Evolutionary conservation across 2,329 filamentous ascomycete genomes (phyloP).

Genomic region (Annulohypoxylon truncatum): DNA sequence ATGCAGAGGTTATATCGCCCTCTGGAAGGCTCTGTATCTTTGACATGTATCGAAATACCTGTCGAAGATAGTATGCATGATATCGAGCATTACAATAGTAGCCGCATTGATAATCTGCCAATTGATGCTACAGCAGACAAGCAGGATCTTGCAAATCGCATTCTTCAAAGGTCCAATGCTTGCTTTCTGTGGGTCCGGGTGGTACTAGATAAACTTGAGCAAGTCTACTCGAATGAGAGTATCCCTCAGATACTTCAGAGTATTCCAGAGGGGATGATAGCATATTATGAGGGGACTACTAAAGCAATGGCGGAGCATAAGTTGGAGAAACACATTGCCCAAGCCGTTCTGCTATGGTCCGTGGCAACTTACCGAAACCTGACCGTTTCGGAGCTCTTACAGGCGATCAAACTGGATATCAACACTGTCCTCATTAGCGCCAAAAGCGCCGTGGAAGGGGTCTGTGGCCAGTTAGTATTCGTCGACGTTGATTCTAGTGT

Average conservation of each 20-base stretch:
- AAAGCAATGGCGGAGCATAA: neutral
- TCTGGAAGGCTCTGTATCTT: neutral
- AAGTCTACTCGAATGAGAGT: slow-evolving; percentile 7
- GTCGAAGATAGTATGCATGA: neutral
- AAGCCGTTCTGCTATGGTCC: neutral
- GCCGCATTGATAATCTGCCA: neutral
- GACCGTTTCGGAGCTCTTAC: neutral
- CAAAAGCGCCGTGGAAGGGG: neutral
- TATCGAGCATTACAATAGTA: neutral
- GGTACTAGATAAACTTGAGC: slow-evolving; percentile 3
- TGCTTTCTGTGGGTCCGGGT: slow-evolving; percentile 2
- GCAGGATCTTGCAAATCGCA: neutral
- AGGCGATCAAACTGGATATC: neutral
- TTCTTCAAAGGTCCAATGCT: neutral
- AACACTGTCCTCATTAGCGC: neutral
- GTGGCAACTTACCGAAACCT: neutral
- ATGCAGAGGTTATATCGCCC: neutral
- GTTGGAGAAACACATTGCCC: neutral
- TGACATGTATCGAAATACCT: slow-evolving; percentile 1
- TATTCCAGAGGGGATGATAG: slow-evolving; percentile 7
- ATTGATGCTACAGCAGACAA: neutral
- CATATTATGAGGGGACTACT: neutral
- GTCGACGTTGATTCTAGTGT: neutral
- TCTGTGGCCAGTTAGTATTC: slow-evolving; percentile 1
- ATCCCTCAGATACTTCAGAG: neutral